Base-by-base conservation (phyloP, 2,329 filamentous ascomycete species). In the Ophiostoma sp. region DNA sequence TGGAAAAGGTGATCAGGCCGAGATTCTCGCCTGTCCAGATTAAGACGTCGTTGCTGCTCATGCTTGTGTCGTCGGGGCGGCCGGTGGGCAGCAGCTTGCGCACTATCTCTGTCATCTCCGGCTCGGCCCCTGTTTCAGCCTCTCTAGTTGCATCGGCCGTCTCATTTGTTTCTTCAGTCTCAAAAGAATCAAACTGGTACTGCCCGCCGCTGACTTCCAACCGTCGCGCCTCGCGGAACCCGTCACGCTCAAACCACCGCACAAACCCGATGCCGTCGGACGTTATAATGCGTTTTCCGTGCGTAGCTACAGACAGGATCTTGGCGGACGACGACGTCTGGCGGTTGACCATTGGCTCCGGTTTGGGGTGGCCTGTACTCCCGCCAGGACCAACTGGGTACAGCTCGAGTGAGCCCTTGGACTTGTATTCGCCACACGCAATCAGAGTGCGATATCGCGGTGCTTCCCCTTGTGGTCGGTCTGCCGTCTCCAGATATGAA, bases 191-290 rank as follows among this genome's bases (percentile, higher is more conserved):
- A 10, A 66, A 70, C 20, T 41, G 68, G 4, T 71, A 71, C 11
- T 27, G 17, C 1, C 87, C 62, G 20, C 62, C 62, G 33, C 11
- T 86, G 36, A 89, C 84, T 73, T 80, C 83, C 72, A 83, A 80
- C 72, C 80, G 79, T 67, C 86, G 81, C 60, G 85, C 84, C 74
- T 89, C 86, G 6, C 86, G 88, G 72, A 84, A 83, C 0, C 91
- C 93, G 76, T 97, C 93, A 48, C 94, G 85, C 79, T 98, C 94
- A 64, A 96, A 87, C 94, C 94, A 98, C 77, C 93, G 94, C 73
- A 98, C 79, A 68, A 90, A 88, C 0, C 94, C 94, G 33, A 92
- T 88, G 0, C 91, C 91, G 76, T 98, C 94, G 2, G 92, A 92
- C 74, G 91, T 91, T 23, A 93, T 92, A 41, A 97, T 85, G 4